Conservation (phyloP, 768 basidiomycete genomes). For the Lepiota subincarnata region DNA sequence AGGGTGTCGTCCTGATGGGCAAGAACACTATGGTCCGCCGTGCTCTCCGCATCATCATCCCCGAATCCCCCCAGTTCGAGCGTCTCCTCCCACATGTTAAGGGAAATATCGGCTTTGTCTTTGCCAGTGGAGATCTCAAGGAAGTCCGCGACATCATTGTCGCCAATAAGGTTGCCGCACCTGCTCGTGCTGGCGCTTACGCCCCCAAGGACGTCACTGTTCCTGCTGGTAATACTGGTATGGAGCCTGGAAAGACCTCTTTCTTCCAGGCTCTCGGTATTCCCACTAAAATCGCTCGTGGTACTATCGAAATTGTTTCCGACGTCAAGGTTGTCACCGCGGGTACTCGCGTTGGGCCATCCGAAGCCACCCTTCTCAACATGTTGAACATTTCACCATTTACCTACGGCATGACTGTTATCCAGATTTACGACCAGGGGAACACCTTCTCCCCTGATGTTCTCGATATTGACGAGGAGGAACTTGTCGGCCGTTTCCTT, state of each 20-base stretch:
- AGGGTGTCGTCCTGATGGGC: conserved; percentile 97
- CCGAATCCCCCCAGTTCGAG: conserved; percentile 92
- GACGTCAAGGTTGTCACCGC: conserved; percentile 94
- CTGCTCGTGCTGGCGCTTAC: conserved; percentile 96
- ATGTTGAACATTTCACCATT: conserved; percentile 99
- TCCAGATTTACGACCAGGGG: conserved; percentile 94
- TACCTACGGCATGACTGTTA: conserved; percentile 99
- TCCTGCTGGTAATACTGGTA: conserved; percentile 96
- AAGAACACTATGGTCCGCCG: conserved; percentile 99
- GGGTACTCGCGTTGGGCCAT: conserved; percentile 91
- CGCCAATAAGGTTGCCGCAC: conserved; percentile 97
- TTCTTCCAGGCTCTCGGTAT: conserved; percentile 99
- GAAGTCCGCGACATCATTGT: conserved; percentile 90
- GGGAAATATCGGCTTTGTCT: conserved; percentile 99
- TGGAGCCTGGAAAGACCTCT: conserved; percentile 99
- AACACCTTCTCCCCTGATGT: conserved; percentile 88
- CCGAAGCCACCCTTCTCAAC: conserved; percentile 98
- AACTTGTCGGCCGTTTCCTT: conserved; percentile 89
- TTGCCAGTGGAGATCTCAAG: conserved; percentile 89
- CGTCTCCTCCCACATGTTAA: conserved; percentile 92
- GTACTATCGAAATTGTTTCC: conserved; percentile 98
- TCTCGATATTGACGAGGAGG: conserved; percentile 89
- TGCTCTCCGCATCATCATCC: conserved; percentile 86
- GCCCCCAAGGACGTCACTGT: conserved; percentile 91
- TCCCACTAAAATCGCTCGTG: conserved; percentile 99